Percentiles rank a stretch among this genome's conserved stretches.
Evolutionary conservation across 208 protist species (phyloP).

Genomic region (Plasmodiophora brassicae): DNA sequence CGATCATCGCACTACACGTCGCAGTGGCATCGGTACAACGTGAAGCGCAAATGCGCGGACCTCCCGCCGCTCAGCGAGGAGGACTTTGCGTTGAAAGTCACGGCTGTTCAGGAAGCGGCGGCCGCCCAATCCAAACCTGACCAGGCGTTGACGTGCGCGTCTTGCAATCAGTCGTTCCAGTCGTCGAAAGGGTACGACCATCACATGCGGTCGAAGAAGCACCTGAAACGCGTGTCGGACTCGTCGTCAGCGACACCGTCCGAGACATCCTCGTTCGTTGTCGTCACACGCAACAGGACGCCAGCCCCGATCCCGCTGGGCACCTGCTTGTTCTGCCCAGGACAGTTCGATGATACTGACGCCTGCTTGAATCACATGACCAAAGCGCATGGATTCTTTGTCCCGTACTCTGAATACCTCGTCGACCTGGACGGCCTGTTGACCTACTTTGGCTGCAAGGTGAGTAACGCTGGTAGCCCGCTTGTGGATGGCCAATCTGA

Average conservation of each 20-base stretch:
- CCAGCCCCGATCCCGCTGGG: background rate
- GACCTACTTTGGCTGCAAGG: conserved; percentile 16
- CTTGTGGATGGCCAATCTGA: no score
- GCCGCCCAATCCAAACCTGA: background rate
- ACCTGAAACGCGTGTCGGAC: background rate
- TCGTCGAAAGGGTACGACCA: background rate
- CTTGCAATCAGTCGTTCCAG: background rate
- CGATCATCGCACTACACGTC: background rate
- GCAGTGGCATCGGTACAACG: conserved; percentile 23
- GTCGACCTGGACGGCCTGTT: background rate
- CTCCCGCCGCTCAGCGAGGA: background rate
- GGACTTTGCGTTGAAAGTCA: background rate
- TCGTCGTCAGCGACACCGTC: background rate
- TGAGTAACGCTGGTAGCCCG: no score
- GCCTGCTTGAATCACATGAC: conserved; percentile 6
- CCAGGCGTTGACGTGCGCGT: background rate
- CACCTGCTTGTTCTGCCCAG: background rate
- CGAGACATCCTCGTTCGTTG: background rate
- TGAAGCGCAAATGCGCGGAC: background rate
- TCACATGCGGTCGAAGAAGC: background rate
- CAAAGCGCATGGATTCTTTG: conserved; percentile 5
- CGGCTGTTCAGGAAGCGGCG: background rate
- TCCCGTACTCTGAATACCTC: background rate
- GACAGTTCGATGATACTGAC: background rate
- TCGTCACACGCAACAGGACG: background rate